Evolutionary conservation across 2,329 filamentous ascomycete species (phyloP), one percentile per base, ranked within the genome.

Genomic region (Conoideocrella luteorostrata): DNA sequence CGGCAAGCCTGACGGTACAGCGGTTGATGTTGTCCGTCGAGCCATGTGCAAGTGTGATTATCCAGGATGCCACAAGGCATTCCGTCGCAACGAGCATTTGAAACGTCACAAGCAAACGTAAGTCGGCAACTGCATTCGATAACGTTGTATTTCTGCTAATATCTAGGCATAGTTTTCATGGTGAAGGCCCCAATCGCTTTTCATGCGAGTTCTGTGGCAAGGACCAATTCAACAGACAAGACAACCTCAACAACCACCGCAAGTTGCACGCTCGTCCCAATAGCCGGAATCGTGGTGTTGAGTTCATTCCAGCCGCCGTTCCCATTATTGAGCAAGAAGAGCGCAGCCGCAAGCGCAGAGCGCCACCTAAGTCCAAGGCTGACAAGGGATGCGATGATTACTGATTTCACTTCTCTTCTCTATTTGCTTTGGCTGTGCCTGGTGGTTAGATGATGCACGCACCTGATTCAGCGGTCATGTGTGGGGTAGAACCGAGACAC

Each of bases 51-150:
- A 68, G 48, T 77, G 74, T 49, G 60, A 67, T 13, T 66, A 70
- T 24, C 64, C 64, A 6, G 65, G 65, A 22, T 78, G 74, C 55
- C 55, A 65, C 50, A 71, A 70, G 51, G 67, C 66, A 0, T 77
- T 74, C 47, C 70, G 72, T 51, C 65, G 75, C 44, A 71, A 70
- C 20, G 75, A 79, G 56, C 75, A 79, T 48, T 59, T 78, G 15
- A 78, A 77, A 61, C 67, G 75, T 22, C 75, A 79, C 53, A 64
- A 70, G 41, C 66, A 67, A 42, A 71, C 71, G 74, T 77, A 53
- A 64, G 71, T 23, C n/a, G n/a, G n/a, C n/a, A n/a, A n/a, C n/a
- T n/a, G n/a, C n/a, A n/a, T n/a, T n/a, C n/a, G n/a, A n/a, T n/a
- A n/a, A n/a, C n/a, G n/a, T n/a, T n/a, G n/a, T n/a, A n/a, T n/a